Conservation (phyloP, 371 early-diverging fungal species). For the Chytridium lagenaria region DNA sequence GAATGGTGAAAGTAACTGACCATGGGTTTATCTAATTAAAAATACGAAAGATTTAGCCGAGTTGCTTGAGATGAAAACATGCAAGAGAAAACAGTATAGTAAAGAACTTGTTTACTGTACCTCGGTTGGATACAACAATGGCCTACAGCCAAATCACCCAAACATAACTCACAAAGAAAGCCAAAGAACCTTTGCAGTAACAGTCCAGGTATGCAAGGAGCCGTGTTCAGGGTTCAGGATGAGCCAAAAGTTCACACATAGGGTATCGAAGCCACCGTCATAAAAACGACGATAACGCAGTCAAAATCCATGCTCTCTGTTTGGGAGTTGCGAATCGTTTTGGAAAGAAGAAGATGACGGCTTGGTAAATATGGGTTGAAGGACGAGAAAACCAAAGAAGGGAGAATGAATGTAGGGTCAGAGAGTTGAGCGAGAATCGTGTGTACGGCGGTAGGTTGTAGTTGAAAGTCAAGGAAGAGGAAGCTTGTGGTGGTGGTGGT, state of each 20-base stretch:
- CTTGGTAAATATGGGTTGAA: slow-evolving; percentile 22
- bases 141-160: slow-evolving; percentile 54
- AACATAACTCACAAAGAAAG: slow-evolving; percentile 53
- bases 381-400: slow-evolving; percentile 12
- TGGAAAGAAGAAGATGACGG: slow-evolving; percentile 20
- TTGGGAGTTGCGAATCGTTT: slow-evolving; percentile 18
- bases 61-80: neutral
- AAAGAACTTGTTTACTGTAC: neutral
- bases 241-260: neutral
- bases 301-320: slow-evolving; percentile 29
- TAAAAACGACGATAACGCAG: slow-evolving; percentile 19
- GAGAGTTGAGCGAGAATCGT: slow-evolving; percentile 1
- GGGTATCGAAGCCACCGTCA: slow-evolving; percentile 18
- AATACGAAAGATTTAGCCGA: neutral
- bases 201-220: slow-evolving; percentile 9
- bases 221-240: neutral
- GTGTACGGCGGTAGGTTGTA: too few species aligned
- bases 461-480: too few species aligned
- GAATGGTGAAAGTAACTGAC: slow-evolving; percentile 55
- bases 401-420: neutral
- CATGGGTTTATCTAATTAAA: slow-evolving; percentile 45
- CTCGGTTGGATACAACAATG: slow-evolving; percentile 44
- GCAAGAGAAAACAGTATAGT: neutral
- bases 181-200: neutral
- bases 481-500: too few species aligned